Evolutionary conservation across 768 basidiomycete species (phyloP), one percentile per base, ranked within the genome.

Genomic region (Mycena indigotica): DNA sequence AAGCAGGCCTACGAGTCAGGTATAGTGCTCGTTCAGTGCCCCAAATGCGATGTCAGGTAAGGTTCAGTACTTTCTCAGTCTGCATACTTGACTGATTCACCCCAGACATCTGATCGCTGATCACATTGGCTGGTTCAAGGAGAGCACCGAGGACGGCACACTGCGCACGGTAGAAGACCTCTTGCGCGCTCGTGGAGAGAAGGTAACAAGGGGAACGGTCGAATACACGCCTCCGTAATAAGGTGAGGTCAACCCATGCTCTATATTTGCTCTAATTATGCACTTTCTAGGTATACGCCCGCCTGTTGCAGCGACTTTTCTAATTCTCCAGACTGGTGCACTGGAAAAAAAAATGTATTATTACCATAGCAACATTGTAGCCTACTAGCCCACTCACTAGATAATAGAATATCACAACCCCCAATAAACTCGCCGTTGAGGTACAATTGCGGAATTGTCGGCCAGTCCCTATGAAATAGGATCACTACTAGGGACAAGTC

Each of bases 261-360:
- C n/a, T n/a, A n/a, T n/a, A n/a, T n/a, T n/a, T n/a, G n/a, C n/a
- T n/a, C n/a, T n/a, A n/a, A n/a, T n/a, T n/a, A n/a, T n/a, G n/a
- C n/a, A n/a, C n/a, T n/a, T n/a, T n/a, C 35, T 10, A 21, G 41
- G 5, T 8, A 16, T 13, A 44, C n/a, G 10, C 46, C 15, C 12
- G 46, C 46, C 23, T 45, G 41, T 23, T 45, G 10, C 41, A 26
- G 46, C 21, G 46, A 26, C 46, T 48, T 81, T 68, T 96, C 93
- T 6, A 99, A 80, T 73, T 98, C 95, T 54, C 96, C 96, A 5
- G 86, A 90, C 76, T 96, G 93, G 71, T 98, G 96, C 96, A 99
- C 94, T 95, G 63, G n/a, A n/a, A n/a, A n/a, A n/a, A 26, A 35
- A 30, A 10, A 29, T 26, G 24, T 26, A 50, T 46, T 38, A 51